These are phyloP conservation scores for Cyberlindnera euphorbiae DNA, from an alignment of 805 yeast species.

Conservation along the genomic window DNA sequence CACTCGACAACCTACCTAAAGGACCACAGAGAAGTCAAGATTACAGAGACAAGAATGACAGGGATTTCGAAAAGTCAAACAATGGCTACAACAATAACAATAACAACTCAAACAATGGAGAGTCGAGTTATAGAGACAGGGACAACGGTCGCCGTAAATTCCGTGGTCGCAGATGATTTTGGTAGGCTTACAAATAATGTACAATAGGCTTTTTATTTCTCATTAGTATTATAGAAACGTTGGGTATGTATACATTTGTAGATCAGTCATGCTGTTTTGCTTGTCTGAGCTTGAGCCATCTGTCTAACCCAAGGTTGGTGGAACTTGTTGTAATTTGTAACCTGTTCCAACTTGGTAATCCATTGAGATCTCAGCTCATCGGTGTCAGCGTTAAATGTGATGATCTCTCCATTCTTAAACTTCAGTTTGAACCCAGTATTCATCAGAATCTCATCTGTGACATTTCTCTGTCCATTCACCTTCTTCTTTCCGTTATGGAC, in stretches of 20 bases:
- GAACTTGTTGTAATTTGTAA: constrained; percentile 50
- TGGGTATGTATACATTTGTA: neutral
- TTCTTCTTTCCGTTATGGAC: constrained; percentile 31
- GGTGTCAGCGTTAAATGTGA: constrained; percentile 82
- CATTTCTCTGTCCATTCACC: constrained; percentile 40
- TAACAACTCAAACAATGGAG: too few relatives aligned
- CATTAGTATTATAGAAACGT: neutral
- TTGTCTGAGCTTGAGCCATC: constrained; percentile 24
- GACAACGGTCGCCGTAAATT: constrained; percentile 18
- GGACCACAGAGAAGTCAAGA: constrained; percentile 17
- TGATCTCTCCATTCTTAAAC: constrained; percentile 76
- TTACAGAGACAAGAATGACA: constrained; percentile 18
- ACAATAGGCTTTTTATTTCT: neutral
- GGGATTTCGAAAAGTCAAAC: constrained; percentile 10
- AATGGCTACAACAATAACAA: constrained; percentile 1
- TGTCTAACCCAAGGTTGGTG: constrained; percentile 61
- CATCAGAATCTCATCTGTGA: constrained; percentile 65
- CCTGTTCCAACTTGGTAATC: constrained; percentile 54
- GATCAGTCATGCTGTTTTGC: constrained; percentile 1
- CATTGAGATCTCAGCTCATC: constrained; percentile 56
- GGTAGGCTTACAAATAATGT: neutral
- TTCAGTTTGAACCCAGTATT: constrained; percentile 71
- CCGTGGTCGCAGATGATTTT: constrained; percentile 14
- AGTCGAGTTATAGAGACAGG: constrained; percentile 20
- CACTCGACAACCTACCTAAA: constrained; percentile 10